These are phyloP conservation scores for Dryadomyces quercus-mongolicae DNA, from an alignment of 2,329 filamentous ascomycete species.

Conservation along the genomic window DNA sequence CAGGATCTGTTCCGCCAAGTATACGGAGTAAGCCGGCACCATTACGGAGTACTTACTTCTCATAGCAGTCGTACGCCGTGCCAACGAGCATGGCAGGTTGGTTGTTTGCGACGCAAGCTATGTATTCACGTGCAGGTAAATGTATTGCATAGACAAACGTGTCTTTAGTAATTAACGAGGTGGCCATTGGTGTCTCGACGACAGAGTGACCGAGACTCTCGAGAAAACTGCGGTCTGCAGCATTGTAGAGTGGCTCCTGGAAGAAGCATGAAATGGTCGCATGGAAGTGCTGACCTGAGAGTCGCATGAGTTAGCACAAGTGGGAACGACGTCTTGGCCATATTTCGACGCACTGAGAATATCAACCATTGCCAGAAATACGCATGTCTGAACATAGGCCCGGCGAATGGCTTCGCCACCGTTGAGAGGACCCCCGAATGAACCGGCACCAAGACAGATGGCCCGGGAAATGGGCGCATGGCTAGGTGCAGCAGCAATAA, in stretches of 20 bases:
- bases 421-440: constrained; percentile 40
- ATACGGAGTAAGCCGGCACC: too few relatives aligned
- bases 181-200: constrained; percentile 39
- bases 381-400: constrained; percentile 39
- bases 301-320: background rate
- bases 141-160: constrained; percentile 53
- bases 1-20: background rate
- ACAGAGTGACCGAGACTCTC: constrained; percentile 39
- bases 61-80: constrained; percentile 38
- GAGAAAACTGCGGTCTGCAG: constrained; percentile 38
- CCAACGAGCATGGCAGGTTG: constrained; percentile 46
- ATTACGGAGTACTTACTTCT: constrained; percentile 27
- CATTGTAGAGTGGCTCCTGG: constrained; percentile 42
- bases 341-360: constrained; percentile 23
- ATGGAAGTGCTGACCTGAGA: background rate
- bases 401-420: constrained; percentile 30
- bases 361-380: constrained; percentile 35
- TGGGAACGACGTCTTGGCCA: background rate
- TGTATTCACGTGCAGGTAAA: constrained; percentile 41
- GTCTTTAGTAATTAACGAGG: constrained; percentile 30
- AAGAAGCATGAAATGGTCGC: constrained; percentile 31
- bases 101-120: constrained; percentile 30
- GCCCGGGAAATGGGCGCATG: constrained; percentile 25
- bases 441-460: constrained; percentile 42
- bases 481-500: constrained; percentile 16